Percentiles rank a stretch among this genome's conserved stretches.
These are phyloP conservation scores for Limnomonas spitsbergensis DNA, from an alignment of 139 green algal species.

Conservation along the genomic window DNA sequence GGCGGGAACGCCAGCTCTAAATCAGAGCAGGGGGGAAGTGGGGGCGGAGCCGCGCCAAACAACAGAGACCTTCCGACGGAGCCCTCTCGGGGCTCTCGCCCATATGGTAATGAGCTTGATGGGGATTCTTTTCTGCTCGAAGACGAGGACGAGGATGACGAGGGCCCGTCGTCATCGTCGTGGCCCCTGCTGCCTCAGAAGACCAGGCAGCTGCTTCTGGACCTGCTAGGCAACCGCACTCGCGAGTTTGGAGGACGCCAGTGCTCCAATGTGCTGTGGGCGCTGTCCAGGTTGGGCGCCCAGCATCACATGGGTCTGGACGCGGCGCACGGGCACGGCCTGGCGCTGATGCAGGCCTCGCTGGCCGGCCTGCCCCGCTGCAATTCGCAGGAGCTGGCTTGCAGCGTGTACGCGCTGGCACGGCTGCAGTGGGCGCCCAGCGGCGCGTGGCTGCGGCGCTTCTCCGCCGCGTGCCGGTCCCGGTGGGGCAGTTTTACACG, in stretches of 20 bases:
- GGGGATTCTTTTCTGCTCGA: too few relatives aligned
- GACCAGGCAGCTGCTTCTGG: not conserved
- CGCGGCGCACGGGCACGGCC: too few relatives aligned
- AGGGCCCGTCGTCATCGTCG: too few relatives aligned
- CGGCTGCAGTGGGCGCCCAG: not conserved
- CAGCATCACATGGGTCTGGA: not conserved
- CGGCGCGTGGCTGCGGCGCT: not conserved
- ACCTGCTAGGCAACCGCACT: not conserved
- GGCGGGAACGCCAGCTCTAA: not conserved
- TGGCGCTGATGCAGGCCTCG: not conserved
- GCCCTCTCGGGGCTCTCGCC: too few relatives aligned
- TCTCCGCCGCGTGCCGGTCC: not conserved
- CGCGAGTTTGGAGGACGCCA: not conserved
- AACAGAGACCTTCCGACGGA: too few relatives aligned
- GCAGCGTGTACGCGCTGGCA: not conserved
- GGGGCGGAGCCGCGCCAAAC: not conserved
- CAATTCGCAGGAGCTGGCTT: not conserved
- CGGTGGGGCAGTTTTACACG: not conserved
- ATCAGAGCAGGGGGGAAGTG: not conserved
- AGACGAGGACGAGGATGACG: too few relatives aligned
- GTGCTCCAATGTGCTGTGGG: not conserved
- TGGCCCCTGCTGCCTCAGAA: too few relatives aligned
- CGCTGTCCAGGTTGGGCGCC: not conserved
- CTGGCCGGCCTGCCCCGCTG: not conserved
- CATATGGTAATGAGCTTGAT: too few relatives aligned